Percentiles rank a stretch among this genome's conserved stretches.
Evolutionary conservation across 768 basidiomycete genomes (phyloP).

Genomic region (Naganishia kalamii): DNA sequence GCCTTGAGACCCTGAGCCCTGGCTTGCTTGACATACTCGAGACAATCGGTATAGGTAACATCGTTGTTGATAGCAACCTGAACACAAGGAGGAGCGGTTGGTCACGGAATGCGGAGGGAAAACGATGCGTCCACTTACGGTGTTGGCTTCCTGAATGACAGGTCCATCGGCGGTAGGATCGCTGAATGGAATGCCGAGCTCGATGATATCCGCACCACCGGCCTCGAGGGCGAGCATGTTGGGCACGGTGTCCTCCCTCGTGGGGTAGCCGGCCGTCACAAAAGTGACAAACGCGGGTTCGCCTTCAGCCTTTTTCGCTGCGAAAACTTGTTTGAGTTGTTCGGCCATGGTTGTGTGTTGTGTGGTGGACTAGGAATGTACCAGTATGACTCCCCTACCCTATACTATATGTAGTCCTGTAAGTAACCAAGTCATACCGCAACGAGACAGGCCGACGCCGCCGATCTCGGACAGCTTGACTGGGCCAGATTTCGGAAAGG

Average conservation of each 20-base stretch:
- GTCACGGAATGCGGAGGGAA: background rate
- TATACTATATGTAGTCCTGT: background rate
- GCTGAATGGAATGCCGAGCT: constrained; percentile 90
- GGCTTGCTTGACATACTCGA: constrained; percentile 70
- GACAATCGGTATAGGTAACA: constrained; percentile 67
- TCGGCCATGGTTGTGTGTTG: constrained; percentile 11
- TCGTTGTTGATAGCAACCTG: constrained; percentile 79
- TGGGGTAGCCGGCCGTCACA: constrained; percentile 89
- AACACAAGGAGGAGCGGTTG: background rate
- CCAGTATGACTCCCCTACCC: background rate
- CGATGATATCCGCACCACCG: constrained; percentile 89
- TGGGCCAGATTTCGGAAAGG: too few species aligned
- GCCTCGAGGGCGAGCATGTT: constrained; percentile 85
- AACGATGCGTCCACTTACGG: constrained; percentile 54
- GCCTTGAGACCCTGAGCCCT: constrained; percentile 70
- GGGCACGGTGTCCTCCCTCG: constrained; percentile 68
- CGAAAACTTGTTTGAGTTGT: constrained; percentile 13
- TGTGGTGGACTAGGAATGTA: background rate
- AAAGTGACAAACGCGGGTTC: constrained; percentile 57
- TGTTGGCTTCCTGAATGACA: constrained; percentile 85
- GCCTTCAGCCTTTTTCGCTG: constrained; percentile 11
- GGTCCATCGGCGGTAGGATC: constrained; percentile 96
- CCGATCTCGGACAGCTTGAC: too few species aligned
- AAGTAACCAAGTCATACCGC: too few species aligned
- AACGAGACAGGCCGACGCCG: too few species aligned